Percentiles rank a stretch among this genome's conserved stretches.
These are phyloP conservation scores for Silene coronaria DNA, from an alignment of 179 eudicot species.

Conservation along the genomic window DNA sequence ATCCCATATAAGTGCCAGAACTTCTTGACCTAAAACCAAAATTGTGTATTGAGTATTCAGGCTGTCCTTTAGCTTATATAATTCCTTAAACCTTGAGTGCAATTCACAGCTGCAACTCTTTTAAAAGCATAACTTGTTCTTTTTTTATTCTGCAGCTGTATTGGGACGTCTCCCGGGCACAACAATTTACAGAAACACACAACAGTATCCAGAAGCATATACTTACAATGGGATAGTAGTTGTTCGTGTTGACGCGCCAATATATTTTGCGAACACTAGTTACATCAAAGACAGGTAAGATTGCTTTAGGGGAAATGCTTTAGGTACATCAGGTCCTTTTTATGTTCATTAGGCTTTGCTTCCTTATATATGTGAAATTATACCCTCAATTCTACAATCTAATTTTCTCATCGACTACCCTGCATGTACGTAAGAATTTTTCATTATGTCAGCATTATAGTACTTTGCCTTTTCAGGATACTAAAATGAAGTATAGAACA, in stretches of 20 bases:
- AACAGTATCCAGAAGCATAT: constrained; percentile 95
- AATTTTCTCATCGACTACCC: neutral
- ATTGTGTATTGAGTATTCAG: neutral
- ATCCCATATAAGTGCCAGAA: neutral
- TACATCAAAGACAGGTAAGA: constrained; percentile 84
- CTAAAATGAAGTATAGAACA: neutral
- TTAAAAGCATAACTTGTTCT: neutral
- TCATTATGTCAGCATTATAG: too few species aligned
- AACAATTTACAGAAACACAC: constrained; percentile 81
- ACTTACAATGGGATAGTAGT: constrained; percentile 83
- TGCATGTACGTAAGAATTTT: too few species aligned
- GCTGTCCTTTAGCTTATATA: neutral
- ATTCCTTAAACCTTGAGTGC: neutral
- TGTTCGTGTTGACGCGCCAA: constrained; percentile 95
- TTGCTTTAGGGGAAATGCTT: neutral
- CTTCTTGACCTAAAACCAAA: constrained; percentile 2
- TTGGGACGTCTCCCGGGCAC: constrained; percentile 99
- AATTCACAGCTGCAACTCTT: neutral
- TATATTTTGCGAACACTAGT: constrained; percentile 93
- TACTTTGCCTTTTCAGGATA: neutral
- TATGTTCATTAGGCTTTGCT: neutral
- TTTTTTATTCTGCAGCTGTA: constrained; percentile 54
- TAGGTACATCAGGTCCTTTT: neutral
- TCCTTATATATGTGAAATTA: neutral
- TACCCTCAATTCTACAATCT: neutral